phyloP scores from a whole-genome alignment of 2,329 filamentous ascomycete species.

The Monosporascus sp. region DNA sequence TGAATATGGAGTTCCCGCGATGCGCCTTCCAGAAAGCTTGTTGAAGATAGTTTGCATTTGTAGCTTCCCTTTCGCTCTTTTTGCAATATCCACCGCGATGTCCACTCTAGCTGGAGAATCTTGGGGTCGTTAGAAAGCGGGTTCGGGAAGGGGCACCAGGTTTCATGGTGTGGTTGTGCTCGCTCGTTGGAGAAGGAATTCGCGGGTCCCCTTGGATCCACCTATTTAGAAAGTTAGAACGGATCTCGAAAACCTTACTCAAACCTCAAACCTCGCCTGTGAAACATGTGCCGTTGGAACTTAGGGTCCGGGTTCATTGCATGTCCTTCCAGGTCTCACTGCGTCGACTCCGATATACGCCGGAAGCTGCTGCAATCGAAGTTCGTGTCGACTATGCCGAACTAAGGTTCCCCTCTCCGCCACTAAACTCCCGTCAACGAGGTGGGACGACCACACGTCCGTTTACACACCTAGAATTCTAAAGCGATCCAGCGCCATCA shows the following conservation, averaged over 20 bases:
- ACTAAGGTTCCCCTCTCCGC: too few relatives aligned
- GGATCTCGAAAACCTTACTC: not conserved
- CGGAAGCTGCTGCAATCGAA: too few relatives aligned
- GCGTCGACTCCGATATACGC: not conserved
- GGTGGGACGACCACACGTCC: too few relatives aligned
- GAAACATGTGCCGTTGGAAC: not conserved
- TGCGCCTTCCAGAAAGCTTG: not conserved
- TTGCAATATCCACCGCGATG: not conserved
- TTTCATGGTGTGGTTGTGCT: not conserved
- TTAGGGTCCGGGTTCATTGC: too few relatives aligned
- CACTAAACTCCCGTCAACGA: too few relatives aligned
- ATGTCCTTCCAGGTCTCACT: not conserved
- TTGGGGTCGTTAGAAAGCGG: not conserved
- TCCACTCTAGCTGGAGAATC: not conserved
- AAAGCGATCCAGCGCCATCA: too few relatives aligned
- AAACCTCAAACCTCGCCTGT: not conserved
- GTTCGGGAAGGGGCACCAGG: not conserved
- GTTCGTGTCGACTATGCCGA: too few relatives aligned
- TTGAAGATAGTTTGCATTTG: not conserved
- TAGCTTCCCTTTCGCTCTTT: not conserved
- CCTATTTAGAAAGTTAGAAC: not conserved
- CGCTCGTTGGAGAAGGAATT: not conserved
- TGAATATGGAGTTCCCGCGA: constrained; percentile 1
- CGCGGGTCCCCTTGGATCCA: not conserved
- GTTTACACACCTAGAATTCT: too few relatives aligned